Evolutionary conservation across 1,284 basidiomycete genomes (phyloP), one percentile per base, ranked within the genome.

Genomic region (Cerrena zonata): DNA sequence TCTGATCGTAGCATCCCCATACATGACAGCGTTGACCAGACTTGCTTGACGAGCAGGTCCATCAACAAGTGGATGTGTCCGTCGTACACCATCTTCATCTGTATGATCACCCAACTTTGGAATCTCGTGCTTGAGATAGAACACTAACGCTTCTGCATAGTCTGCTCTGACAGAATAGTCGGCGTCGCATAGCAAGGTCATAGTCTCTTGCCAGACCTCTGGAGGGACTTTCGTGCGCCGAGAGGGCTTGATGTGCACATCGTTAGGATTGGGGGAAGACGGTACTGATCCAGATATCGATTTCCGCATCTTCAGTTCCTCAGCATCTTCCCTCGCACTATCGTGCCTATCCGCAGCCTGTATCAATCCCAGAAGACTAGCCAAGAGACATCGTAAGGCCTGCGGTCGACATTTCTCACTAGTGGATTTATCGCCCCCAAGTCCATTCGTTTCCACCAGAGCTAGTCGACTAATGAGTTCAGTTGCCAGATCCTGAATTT

Each of bases 401-500:
- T 86, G 81, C 22, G 80, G 74, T 46, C 84, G 77, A 49, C 72
- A 75, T 48, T 69, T 72, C 43, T 71, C 72, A 50, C 66, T 71
- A 5, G 68, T 65, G 2, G 70, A 70, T 56, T 73, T 77, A 40
- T 74, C 78, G 38, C 66, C 70, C 19, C 67, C 67, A 5, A 78
- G 64, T 13, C 83, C 84, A 56, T 82, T 83, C 13, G 78, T 73
- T 61, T 92, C 88, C 22, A 92, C 72, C 0, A 76, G 70, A 3
- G 80, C 73, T n/a, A 97, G 77, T 22, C 91, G 82, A 52, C 79
- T 80, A 38, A 91, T 81, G 24, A 95, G 73, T 66, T 96, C 94
- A 55, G 84, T 85, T 12, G 91, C 84, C 48, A 97, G 83, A 66
- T 97, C 94, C 64, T 92, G 91, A 55, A 95, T 91, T 70, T 99